Conservation (phyloP, 164 flowering plant species). For the Chloranthus sessilifolius region DNA sequence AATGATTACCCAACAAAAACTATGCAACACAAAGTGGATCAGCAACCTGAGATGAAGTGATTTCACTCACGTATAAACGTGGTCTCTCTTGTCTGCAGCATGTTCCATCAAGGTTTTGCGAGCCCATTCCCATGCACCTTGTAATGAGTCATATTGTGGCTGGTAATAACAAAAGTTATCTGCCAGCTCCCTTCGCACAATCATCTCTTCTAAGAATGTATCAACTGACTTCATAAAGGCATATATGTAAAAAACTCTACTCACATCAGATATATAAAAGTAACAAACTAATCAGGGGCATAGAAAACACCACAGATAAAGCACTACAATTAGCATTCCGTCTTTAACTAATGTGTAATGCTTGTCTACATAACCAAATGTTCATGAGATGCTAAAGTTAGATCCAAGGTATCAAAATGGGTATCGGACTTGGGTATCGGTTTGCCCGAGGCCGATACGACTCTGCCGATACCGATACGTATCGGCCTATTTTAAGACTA, state of each 20-base stretch:
- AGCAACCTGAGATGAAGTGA: conserved; percentile 1
- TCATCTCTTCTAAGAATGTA: conserved; percentile 85
- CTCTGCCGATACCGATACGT: too few relatives aligned
- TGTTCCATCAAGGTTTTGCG: conserved; percentile 77
- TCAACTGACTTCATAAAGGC: conserved; percentile 67
- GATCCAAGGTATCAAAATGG: too few relatives aligned
- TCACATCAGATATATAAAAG: conserved; percentile 4
- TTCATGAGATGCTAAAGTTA: too few relatives aligned
- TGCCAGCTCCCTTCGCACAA: conserved; percentile 89
- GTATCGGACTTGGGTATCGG: too few relatives aligned
- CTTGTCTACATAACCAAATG: too few relatives aligned
- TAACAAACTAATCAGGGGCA: too few relatives aligned
- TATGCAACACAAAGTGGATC: neutral
- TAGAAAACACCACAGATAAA: neutral
- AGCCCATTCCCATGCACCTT: conserved; percentile 99
- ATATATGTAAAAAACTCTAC: conserved; percentile 4
- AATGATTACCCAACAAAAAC: neutral
- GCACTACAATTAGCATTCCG: too few relatives aligned
- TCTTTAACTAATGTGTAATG: too few relatives aligned
- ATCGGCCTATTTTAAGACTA: too few relatives aligned
- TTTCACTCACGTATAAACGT: conserved; percentile 65
- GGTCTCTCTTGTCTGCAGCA: conserved; percentile 84
- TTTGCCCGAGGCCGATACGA: too few relatives aligned
- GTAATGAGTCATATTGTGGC: conserved; percentile 76
- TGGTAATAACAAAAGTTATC: conserved; percentile 93